Conservation (phyloP, 768 basidiomycete genomes). For the Cantharellus anzutake region DNA sequence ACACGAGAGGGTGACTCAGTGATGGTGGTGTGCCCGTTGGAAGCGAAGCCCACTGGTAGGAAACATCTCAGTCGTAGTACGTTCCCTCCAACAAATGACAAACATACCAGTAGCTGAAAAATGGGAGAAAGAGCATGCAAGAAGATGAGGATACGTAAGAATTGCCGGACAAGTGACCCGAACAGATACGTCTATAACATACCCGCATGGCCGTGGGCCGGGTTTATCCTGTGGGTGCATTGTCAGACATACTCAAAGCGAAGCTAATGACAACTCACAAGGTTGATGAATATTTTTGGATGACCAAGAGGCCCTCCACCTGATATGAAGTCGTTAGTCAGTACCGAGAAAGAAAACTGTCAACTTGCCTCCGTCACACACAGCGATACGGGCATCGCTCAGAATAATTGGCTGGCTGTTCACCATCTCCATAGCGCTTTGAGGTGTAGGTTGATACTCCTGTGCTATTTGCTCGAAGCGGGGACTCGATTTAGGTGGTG, state of each 20-base stretch:
- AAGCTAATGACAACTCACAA: constrained; percentile 32
- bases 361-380: constrained; percentile 85
- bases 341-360: neutral
- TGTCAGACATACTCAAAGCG: neutral
- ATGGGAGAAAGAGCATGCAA: neutral
- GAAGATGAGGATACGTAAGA: neutral
- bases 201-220: constrained; percentile 81
- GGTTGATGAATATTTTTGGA: constrained; percentile 90
- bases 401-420: constrained; percentile 68
- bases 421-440: constrained; percentile 83
- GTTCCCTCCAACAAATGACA: neutral
- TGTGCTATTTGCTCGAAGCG: constrained; percentile 86
- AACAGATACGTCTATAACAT: constrained; percentile 15
- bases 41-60: constrained; percentile 62
- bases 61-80: neutral
- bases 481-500: constrained; percentile 37
- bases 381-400: constrained; percentile 65
- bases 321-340: constrained; percentile 16
- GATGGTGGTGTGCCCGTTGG: constrained; percentile 63
- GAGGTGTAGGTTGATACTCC: constrained; percentile 73
- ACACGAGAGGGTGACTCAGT: neutral
- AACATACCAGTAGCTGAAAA: constrained; percentile 20
- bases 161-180: neutral
- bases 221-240: constrained; percentile 52
- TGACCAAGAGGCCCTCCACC: constrained; percentile 91